A percentile compares a stretch with the other conserved stretches of the same genome.
These are phyloP conservation scores for Alisma plantagoaquatica DNA, from an alignment of 106 monocot genomes.

Conservation along the genomic window DNA sequence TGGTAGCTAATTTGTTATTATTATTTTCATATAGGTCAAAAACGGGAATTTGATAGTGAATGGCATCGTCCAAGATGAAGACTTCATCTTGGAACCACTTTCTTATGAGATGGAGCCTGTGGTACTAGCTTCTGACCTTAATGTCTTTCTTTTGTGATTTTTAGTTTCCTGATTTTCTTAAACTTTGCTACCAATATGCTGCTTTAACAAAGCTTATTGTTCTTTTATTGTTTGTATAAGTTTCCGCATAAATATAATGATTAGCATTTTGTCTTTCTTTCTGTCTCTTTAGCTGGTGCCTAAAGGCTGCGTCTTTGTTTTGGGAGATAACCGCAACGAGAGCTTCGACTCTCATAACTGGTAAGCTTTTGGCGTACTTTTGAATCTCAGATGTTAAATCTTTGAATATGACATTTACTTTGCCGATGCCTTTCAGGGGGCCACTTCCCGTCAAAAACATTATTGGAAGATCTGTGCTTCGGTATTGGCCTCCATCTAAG, in stretches of 20 bases:
- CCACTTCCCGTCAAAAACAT: constrained; percentile 82
- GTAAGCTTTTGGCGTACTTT: constrained; percentile 24
- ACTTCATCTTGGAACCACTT: constrained; percentile 75
- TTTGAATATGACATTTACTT: neutral
- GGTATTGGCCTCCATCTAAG: constrained; percentile 92
- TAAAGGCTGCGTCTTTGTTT: constrained; percentile 82
- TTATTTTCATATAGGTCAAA: constrained; percentile 35
- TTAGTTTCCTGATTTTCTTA: neutral
- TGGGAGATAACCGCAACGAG: constrained; percentile 91
- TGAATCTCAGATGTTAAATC: neutral
- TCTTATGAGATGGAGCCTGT: constrained; percentile 69
- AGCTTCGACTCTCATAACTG: constrained; percentile 96
- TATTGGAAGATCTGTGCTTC: constrained; percentile 76
- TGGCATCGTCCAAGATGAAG: constrained; percentile 70
- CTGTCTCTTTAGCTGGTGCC: constrained; percentile 63
- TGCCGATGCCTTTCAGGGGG: constrained; percentile 67
- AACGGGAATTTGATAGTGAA: constrained; percentile 85
- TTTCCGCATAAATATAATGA: too few species aligned
- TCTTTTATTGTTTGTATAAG: too few species aligned
- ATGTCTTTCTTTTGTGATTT: neutral
- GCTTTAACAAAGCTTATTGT: too few species aligned
- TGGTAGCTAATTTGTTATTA: constrained; percentile 1
- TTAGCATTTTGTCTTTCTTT: too few species aligned
- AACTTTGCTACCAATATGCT: neutral
- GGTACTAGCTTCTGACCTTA: constrained; percentile 28